Base-by-base conservation (phyloP, 1,284 basidiomycete genomes). In the Lentinus polychrous region DNA sequence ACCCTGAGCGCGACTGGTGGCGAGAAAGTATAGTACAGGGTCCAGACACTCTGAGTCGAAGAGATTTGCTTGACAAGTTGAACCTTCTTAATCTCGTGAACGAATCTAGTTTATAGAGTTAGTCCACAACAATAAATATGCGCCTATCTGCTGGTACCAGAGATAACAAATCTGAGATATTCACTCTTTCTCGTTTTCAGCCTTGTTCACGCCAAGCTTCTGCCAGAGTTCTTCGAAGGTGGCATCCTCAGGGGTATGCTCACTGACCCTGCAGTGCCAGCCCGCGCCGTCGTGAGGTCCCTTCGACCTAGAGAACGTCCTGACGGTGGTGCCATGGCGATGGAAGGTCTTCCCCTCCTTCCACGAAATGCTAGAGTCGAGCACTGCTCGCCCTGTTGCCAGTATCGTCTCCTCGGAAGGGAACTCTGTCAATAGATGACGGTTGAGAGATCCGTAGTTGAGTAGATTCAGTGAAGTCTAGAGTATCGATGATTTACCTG, bases 191-290 rank as follows among this genome's bases (percentile, higher is more conserved):
- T 89, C 86, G 49, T 86, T 79, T 43, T 73, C 63, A 27, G 81
- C 73, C 60, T 87, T 86, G 64, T 86, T 70, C 43, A 67, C 65
- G 1, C 81, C 82, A 8, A 88, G 64, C 53, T 77, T 79, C 40
- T 68, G 70, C 86, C 86, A 88, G 55, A 89, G 68, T 54, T 80
- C 76, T 51, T 85, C 81, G 60, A 89, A 88, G 2, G 79, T 78
- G 8, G 72, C 79, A 45, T 86, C 81, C 18, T 78, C 69, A 10
- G 72, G 55, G n/a, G 72, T 62, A 62, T 88, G 86, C 55, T 76
- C 75, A 61, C 84, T 86, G 48, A 79, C 63, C 22, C 86, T 74
- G 60, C 74, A 75, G 55, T 84, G 75, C 85, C 85, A 89, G 2
- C 71, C 63, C 38, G 80, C 77, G 32, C 72, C 76, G 50, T 83